Evolutionary conservation across 1,284 basidiomycete genomes (phyloP).

Genomic region (Rhodotorula sp.): DNA sequence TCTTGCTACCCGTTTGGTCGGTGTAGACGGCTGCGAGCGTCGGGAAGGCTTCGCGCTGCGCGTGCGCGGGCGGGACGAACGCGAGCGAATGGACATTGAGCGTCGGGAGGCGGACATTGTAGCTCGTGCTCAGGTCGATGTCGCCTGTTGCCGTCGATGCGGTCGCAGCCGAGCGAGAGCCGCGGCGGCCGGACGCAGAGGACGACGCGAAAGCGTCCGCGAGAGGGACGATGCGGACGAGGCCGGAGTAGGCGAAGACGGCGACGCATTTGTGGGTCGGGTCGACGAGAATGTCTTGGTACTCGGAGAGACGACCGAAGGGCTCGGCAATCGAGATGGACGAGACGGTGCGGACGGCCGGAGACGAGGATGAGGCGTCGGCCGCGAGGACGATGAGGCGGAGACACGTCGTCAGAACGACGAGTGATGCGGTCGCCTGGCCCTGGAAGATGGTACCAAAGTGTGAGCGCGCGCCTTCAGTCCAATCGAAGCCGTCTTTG

Average conservation of each 20-base stretch:
- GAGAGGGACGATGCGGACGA: constrained; percentile 43
- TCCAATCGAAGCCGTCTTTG: too few species aligned
- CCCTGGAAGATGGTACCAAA: constrained; percentile 2
- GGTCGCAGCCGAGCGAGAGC: background rate
- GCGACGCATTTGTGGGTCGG: constrained; percentile 27
- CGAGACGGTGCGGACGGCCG: constrained; percentile 18
- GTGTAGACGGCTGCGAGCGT: constrained; percentile 26
- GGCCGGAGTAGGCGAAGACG: constrained; percentile 44
- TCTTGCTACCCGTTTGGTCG: constrained; percentile 16
- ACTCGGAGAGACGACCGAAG: constrained; percentile 31
- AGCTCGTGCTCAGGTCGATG: constrained; percentile 35
- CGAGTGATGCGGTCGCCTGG: constrained; percentile 21
- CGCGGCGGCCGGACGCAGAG: background rate
- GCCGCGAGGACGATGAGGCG: constrained; percentile 39
- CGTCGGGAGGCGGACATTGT: constrained; percentile 38
- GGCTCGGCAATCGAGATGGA: constrained; percentile 39
- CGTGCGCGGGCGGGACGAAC: constrained; percentile 6
- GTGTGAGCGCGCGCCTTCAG: background rate
- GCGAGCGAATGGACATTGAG: constrained; percentile 41
- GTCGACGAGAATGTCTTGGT: constrained; percentile 37
- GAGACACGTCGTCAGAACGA: constrained; percentile 43
- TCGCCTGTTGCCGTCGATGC: background rate
- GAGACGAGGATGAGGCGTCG: background rate
- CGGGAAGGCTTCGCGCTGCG: background rate
- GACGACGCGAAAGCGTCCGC: background rate